These are phyloP conservation scores for Massospora cicadina DNA, from an alignment of 371 early-diverging fungal species.

Conservation along the genomic window DNA sequence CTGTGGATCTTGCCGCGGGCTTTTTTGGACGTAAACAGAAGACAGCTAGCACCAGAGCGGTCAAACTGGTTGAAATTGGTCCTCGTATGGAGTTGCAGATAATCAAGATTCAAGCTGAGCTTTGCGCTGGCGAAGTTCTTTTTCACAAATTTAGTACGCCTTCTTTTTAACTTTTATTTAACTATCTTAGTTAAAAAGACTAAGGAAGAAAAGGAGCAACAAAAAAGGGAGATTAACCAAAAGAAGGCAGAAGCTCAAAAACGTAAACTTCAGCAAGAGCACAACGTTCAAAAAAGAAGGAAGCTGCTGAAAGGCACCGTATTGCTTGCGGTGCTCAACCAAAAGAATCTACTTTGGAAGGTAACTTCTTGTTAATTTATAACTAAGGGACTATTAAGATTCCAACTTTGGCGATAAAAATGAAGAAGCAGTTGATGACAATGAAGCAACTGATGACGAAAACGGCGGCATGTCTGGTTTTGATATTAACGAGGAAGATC, in stretches of 20 bases:
- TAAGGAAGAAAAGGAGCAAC: conserved; percentile 41
- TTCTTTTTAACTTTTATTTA: background rate
- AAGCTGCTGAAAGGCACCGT: conserved; percentile 26
- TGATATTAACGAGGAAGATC: conserved; percentile 6
- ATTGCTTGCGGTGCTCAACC: conserved; percentile 16
- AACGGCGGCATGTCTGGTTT: background rate
- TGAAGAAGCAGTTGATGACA: conserved; percentile 15
- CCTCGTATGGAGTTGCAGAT: conserved; percentile 79
- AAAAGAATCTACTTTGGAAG: conserved; percentile 2
- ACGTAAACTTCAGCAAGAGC: conserved; percentile 59
- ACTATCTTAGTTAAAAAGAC: conserved; percentile 42
- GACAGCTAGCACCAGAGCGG: conserved; percentile 61
- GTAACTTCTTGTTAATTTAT: background rate
- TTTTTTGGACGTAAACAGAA: conserved; percentile 55
- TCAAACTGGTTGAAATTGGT: conserved; percentile 76
- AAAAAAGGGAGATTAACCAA: conserved; percentile 30
- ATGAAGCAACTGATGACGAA: conserved; percentile 11
- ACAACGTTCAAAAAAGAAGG: conserved; percentile 58
- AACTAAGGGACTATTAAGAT: background rate
- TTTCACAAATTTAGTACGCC: conserved; percentile 49
- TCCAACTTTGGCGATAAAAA: conserved; percentile 11
- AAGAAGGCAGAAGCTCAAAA: conserved; percentile 37
- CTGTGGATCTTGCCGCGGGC: conserved; percentile 65
- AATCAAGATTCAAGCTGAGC: conserved; percentile 76
- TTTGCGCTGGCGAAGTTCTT: conserved; percentile 85